Evolutionary conservation across 257 asterid species (phyloP).

Genomic region (Forsythia viridissima): DNA sequence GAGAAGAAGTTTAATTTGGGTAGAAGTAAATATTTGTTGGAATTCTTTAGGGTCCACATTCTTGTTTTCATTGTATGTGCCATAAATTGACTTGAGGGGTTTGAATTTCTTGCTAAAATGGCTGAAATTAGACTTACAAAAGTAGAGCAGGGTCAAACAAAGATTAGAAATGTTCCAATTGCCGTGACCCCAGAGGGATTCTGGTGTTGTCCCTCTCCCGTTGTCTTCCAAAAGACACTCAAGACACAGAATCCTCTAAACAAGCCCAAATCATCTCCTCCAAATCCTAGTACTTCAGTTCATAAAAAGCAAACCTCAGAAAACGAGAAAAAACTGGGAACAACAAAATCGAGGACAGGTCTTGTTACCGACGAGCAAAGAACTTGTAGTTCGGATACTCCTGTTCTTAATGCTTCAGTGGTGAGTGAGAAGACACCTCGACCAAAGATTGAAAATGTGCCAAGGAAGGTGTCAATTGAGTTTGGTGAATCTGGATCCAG

Average conservation of each 20-base stretch:
- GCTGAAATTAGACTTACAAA: conserved; percentile 50
- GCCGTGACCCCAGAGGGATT: conserved; percentile 98
- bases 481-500: conserved; percentile 92
- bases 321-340: conserved; percentile 46
- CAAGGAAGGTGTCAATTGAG: conserved; percentile 81
- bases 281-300: conserved; percentile 28
- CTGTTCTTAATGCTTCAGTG: conserved; percentile 33
- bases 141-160: conserved; percentile 75
- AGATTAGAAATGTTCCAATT: conserved; percentile 77
- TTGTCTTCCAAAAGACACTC: conserved; percentile 68
- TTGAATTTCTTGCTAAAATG: conserved; percentile 29
- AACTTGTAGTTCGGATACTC: conserved; percentile 41
- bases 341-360: conserved; percentile 32
- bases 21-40: background rate
- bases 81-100: conserved; percentile 21
- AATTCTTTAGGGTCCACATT: conserved; percentile 7
- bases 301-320: conserved; percentile 49
- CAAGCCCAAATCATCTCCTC: conserved; percentile 55
- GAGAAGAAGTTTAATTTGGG: background rate
- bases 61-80: conserved; percentile 27
- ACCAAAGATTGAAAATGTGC: conserved; percentile 55
- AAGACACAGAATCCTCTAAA: conserved; percentile 57
- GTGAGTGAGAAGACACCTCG: conserved; percentile 47
- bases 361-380: conserved; percentile 42
- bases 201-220: conserved; percentile 98